Evolutionary conservation across 768 basidiomycete genomes (phyloP).

Genomic region (Filobasidium floriforme): DNA sequence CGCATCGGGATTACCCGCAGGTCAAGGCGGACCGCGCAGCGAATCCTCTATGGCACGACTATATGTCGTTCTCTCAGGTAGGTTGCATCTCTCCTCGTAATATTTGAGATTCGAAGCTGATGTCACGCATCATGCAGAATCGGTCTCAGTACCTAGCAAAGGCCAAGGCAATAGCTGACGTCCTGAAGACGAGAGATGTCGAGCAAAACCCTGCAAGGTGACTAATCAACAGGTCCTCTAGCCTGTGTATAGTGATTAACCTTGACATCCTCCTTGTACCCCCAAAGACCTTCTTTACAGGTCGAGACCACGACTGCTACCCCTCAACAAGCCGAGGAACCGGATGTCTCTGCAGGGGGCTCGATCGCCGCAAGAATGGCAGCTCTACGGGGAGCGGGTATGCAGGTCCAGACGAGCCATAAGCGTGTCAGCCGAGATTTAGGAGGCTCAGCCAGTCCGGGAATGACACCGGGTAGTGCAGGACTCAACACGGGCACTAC

Average conservation of each 20-base stretch:
- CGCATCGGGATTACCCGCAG: slow-evolving; percentile 14
- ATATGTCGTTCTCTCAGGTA: slow-evolving; percentile 61
- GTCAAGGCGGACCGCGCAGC: slow-evolving; percentile 24
- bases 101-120: slow-evolving; percentile 17
- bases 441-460: slow-evolving; percentile 30
- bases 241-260: slow-evolving; percentile 21
- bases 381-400: slow-evolving; percentile 64
- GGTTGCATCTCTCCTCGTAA: slow-evolving; percentile 19
- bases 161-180: slow-evolving; percentile 50
- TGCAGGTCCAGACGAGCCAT: slow-evolving; percentile 52
- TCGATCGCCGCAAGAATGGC: slow-evolving; percentile 75
- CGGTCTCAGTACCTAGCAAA: slow-evolving; percentile 47
- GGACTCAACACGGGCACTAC: not conserved
- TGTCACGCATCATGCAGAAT: slow-evolving; percentile 44
- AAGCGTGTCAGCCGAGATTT: slow-evolving; percentile 59
- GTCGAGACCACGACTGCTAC: too few relatives aligned
- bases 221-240: not conserved
- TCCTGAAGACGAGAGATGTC: slow-evolving; percentile 47
- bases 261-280: too few relatives aligned
- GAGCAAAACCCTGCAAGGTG: slow-evolving; percentile 37
- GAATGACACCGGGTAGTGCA: not conserved
- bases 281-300: too few relatives aligned
- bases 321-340: slow-evolving; percentile 34
- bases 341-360: slow-evolving; percentile 52
- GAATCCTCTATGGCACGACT: slow-evolving; percentile 58